Evolutionary conservation across 345 rosid genomes (phyloP), one percentile per base, ranked within the genome.

Genomic region (Citrus australasica): DNA sequence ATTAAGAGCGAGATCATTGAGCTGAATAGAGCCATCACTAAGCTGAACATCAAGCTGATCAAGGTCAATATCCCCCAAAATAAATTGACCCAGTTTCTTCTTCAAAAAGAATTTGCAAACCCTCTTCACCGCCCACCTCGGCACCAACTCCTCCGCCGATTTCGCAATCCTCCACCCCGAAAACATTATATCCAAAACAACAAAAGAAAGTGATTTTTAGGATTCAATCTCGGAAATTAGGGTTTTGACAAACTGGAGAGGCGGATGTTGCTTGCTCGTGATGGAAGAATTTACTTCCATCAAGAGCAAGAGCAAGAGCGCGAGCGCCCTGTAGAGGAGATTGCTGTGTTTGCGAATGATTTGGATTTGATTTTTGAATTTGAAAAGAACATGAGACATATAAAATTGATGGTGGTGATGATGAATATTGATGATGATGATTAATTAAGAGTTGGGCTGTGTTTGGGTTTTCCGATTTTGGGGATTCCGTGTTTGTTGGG

Each of bases 31-130:
- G 48, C 99, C 99, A 33, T 94, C 83, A 1, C 85, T 38, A 56
- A 96, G 98, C 90, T 94, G 99, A 71, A 95, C 90, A 79, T 93
- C 98, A 27, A 96, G 99, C 83, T 96, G 98, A 67, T 90, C 93
- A 76, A 92, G 90, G 84, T 94, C 97, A 71, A 96, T 92, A 81
- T 96, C 99, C 1, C 97, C 99, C 37, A 90, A 82, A 27, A 96
- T 84, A 35, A 96, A 87, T 80, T 89, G 81, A 48, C 99, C 99
- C 69, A 96, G 68, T 73, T 94, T 96, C 93, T 96, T 96, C 96
- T 92, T 95, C 88, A 95, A 79, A 32, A 95, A 28, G 77, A 95
- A 92, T 81, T 95, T 89, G 74, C 88, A 92, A 24, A 92, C 85
- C 83, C 92, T 88, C 93, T 89, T 96, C 88, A 91, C 84, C 80